Percentiles rank a stretch among this genome's conserved stretches.
Conservation (phyloP, 1,284 basidiomycete species). For the Caloboletus firmus region DNA sequence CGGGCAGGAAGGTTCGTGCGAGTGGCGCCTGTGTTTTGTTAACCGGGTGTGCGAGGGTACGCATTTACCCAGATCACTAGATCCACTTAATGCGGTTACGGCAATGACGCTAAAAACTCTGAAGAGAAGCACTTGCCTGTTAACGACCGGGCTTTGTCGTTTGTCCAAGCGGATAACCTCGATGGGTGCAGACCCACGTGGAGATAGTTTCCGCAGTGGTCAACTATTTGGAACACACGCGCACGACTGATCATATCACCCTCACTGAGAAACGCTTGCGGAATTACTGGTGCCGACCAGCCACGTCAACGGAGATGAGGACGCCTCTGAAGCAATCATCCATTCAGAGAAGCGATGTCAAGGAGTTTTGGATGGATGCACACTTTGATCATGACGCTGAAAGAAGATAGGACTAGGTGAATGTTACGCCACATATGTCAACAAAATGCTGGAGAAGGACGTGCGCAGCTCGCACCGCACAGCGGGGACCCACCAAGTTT, state of each 20-base stretch:
- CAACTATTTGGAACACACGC: background rate
- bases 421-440: constrained; percentile 20
- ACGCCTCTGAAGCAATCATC: constrained; percentile 7
- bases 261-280: background rate
- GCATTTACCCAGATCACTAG: constrained; percentile 1
- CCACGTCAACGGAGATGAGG: constrained; percentile 27
- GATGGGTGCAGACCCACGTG: background rate
- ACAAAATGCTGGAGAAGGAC: background rate
- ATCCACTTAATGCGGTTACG: constrained; percentile 4
- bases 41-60: background rate
- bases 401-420: constrained; percentile 6
- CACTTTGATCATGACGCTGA: constrained; percentile 11
- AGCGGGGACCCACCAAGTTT: background rate
- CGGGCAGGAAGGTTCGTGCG: constrained; percentile 15
- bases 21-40: constrained; percentile 21
- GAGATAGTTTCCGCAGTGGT: background rate
- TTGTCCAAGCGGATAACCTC: background rate
- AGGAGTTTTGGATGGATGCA: constrained; percentile 4
- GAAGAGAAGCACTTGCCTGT: background rate
- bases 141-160: background rate
- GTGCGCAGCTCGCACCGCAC: constrained; percentile 1
- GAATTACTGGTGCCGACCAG: background rate
- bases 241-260: background rate
- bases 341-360: constrained; percentile 21
- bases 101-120: constrained; percentile 12